Evolutionary conservation across 2,329 filamentous ascomycete species (phyloP), one percentile per base, ranked within the genome.

Genomic region (Albophoma yamanashiensis): DNA sequence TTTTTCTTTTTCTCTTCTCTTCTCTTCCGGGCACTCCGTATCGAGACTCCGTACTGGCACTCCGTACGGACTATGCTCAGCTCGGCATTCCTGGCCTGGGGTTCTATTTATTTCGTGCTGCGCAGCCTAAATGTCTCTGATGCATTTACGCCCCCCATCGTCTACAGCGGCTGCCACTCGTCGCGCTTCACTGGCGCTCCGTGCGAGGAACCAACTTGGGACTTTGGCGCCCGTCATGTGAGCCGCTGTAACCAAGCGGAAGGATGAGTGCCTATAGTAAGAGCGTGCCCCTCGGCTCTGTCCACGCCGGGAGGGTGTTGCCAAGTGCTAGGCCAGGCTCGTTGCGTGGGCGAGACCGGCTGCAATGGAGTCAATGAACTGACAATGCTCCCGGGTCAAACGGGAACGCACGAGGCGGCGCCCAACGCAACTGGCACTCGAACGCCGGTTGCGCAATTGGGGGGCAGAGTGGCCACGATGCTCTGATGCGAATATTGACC

Each of bases 181-280:
- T 31, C 25, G 22, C 25, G 47, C 47, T 31, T 31, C 47, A 17
- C 25, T 17, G 40, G 39, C 56, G 27, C 56, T 57, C 56, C 56
- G 55, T 56, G 55, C 55, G 55, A 56, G 25, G 8, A 52, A 20
- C 47, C 47, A 20, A 20, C 47, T 9, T 17, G 45, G 45, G 47
- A 34, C 47, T 20, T 52, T 52, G 58, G 60, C 58, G 58, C n/a
- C 56, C 50, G 40, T 58, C 58, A 60, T 60, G 56, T 60, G 60
- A 60, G 50, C 47, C 56, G 53, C 42, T 11, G 36, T 60, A 45
- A 55, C n/a, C n/a, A 36, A 42, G 45, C 9, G 55, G 55, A 43
- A 20, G 43, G 47, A 43, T 56, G 55, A 31, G 3, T 31, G 5
- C 27, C 3, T 3, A 5, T 31, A 56, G 55, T 56, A 56, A 56